These are phyloP conservation scores for Syncephalastrum monosporum DNA, from an alignment of 371 early-diverging fungal species.

Conservation along the genomic window DNA sequence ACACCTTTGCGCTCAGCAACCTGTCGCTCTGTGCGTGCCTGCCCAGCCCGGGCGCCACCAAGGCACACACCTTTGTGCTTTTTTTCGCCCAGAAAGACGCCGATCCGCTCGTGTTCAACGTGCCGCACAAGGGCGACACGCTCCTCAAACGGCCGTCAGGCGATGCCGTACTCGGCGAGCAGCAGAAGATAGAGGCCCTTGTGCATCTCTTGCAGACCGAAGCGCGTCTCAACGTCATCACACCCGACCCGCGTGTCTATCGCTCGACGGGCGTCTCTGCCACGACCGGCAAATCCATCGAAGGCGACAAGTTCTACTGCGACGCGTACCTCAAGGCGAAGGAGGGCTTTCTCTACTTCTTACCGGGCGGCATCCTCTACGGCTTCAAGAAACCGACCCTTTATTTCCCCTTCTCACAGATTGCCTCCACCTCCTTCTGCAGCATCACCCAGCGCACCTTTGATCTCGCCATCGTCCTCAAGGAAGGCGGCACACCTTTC, in stretches of 20 bases:
- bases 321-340: constrained; percentile 45
- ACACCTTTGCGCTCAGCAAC: constrained; percentile 16
- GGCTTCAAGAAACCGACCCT: constrained; percentile 64
- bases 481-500: constrained; percentile 10
- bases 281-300: constrained; percentile 24
- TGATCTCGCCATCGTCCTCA: constrained; percentile 37
- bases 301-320: constrained; percentile 25
- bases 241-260: constrained; percentile 21
- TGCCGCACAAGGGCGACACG: constrained; percentile 33
- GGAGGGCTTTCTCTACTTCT: constrained; percentile 52
- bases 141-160: constrained; percentile 6
- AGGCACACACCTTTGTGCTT: constrained; percentile 35
- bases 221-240: constrained; percentile 19
- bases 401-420: constrained; percentile 37
- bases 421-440: constrained; percentile 38
- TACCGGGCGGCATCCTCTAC: constrained; percentile 56
- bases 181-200: constrained; percentile 16
- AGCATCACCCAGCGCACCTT: constrained; percentile 57
- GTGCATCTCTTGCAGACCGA: constrained; percentile 15
- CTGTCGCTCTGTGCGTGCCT: constrained; percentile 35
- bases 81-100: constrained; percentile 20
- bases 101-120: constrained; percentile 42
- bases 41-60: constrained; percentile 47
- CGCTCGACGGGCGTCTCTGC: constrained; percentile 26
- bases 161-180: constrained; percentile 5